Evolutionary conservation across 108 stramenopile genomes (phyloP).

Genomic region (Seminavis robusta): DNA sequence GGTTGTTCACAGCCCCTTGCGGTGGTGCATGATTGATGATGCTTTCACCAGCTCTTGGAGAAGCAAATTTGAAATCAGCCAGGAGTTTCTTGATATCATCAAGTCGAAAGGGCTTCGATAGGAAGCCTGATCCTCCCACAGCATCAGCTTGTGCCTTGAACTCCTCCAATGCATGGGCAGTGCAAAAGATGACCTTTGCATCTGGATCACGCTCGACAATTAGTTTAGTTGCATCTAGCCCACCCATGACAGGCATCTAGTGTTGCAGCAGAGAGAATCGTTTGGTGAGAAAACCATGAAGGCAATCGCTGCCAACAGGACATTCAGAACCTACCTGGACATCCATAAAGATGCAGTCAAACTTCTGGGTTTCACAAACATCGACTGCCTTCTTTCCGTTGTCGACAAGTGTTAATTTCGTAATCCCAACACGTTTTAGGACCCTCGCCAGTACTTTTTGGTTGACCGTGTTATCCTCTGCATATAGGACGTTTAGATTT

Average conservation of each 20-base stretch:
- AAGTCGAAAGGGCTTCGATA: slow-evolving; percentile 32
- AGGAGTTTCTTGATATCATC: slow-evolving; percentile 17
- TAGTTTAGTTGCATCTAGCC: slow-evolving; percentile 40
- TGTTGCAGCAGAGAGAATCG: no score
- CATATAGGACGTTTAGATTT: slow-evolving; percentile 31
- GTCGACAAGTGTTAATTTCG: slow-evolving; percentile 27
- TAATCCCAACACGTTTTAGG: slow-evolving; percentile 28
- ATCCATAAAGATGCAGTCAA: slow-evolving; percentile 34
- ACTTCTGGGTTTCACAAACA: slow-evolving; percentile 6
- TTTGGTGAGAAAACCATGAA: no score
- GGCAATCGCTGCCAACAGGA: no score
- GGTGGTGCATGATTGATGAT: no score
- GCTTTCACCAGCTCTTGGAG: no score
- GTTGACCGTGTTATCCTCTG: slow-evolving; percentile 36
- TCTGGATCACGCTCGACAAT: slow-evolving; percentile 22
- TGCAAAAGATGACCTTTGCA: slow-evolving; percentile 20
- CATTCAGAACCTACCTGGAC: no score
- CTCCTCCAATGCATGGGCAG: slow-evolving; percentile 30
- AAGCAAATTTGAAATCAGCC: not conserved
- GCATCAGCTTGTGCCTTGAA: slow-evolving; percentile 17
- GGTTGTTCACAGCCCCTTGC: no score
- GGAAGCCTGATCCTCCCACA: slow-evolving; percentile 18
- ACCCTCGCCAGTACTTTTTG: slow-evolving; percentile 34
- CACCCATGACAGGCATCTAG: slow-evolving; percentile 63
- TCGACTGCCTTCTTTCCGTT: slow-evolving; percentile 41